Evolutionary conservation across 1,284 basidiomycete species (phyloP), one percentile per base, ranked within the genome.

Genomic region (Singerocomus inundabilis): DNA sequence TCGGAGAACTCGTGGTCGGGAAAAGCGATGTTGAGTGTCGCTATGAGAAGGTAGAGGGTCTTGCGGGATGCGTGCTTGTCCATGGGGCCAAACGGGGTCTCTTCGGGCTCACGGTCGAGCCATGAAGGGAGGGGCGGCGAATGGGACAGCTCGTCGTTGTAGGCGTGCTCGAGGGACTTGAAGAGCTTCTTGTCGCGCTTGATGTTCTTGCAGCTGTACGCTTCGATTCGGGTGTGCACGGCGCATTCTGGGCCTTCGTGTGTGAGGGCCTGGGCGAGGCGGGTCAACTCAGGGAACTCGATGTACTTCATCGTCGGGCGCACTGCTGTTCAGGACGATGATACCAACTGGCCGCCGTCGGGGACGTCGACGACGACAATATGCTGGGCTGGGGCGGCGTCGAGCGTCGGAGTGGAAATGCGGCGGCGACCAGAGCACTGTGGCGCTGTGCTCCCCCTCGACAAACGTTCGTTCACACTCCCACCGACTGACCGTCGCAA

Each of bases 1-100:
- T 92, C 87, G 21, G 91, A 92, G 73, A 99, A 99, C 67, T 98
- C 95, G 72, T 98, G 85, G 77, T 98, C 96, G 0, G 95, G 95
- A 68, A 97, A 99, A 4, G 96, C 95, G 60, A 93, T 84, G 73
- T 99, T 99, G 63, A 99, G 87, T 4, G 94, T 95, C 13, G 93
- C 90, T 61, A 99, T 98, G 65, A 99, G 88, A 47, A 97, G 82
- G 75, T 91, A 94, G 44, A 95, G 82, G 2, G 89, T 93, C 80
- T 94, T 95, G 62, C 93, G 79, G 31, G 89, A 86, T 32, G 80
- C 74, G 48, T 84, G 84, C 59, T 85, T 81, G 73, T 83, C 81
- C 62, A 90, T 84, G 40, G 85, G 84, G 10, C 88, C 87, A 57
- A 90, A 90, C 0, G 88, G 86, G 35, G 88, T 89, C 67, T 82